phyloP scores from a whole-genome alignment of 768 basidiomycete species.

The Kwoniella mangroviensis region DNA sequence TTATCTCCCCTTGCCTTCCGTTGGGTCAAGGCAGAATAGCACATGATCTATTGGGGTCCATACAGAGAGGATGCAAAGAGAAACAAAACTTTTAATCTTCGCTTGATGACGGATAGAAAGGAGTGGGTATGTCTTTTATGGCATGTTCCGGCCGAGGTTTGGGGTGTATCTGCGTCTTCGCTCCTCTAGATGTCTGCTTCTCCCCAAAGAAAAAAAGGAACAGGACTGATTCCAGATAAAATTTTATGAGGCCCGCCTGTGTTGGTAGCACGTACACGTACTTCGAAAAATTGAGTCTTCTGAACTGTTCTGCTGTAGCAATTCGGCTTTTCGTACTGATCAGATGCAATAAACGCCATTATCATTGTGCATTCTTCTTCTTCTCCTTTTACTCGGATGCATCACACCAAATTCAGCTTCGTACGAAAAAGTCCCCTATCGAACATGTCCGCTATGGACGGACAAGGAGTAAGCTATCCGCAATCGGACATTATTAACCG shows the following conservation, averaged over 20 bases:
- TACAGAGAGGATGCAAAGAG: neutral
- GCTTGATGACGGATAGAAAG: neutral
- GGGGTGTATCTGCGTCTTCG: neutral
- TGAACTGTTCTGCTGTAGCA: too few species aligned
- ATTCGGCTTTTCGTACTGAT: too few species aligned
- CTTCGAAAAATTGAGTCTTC: too few species aligned
- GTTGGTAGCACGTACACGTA: too few species aligned
- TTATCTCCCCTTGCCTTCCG: neutral
- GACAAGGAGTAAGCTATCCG: neutral
- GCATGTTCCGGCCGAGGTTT: neutral
- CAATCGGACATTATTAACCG: neutral
- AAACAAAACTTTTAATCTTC: neutral
- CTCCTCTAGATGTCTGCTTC: neutral
- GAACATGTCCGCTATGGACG: neutral
- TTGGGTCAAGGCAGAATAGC: too few species aligned
- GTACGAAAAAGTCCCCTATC: too few species aligned
- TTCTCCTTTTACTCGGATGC: too few species aligned
- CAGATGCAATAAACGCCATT: too few species aligned
- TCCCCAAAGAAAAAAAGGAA: neutral
- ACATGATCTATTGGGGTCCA: too few species aligned
- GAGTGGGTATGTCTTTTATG: neutral
- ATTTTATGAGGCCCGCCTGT: neutral
- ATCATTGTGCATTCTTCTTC: too few species aligned
- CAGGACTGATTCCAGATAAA: neutral
- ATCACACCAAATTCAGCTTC: too few species aligned